Evolutionary conservation across 441 rosid genomes (phyloP), one percentile per base, ranked within the genome.

Genomic region (Syzygium malaccense): DNA sequence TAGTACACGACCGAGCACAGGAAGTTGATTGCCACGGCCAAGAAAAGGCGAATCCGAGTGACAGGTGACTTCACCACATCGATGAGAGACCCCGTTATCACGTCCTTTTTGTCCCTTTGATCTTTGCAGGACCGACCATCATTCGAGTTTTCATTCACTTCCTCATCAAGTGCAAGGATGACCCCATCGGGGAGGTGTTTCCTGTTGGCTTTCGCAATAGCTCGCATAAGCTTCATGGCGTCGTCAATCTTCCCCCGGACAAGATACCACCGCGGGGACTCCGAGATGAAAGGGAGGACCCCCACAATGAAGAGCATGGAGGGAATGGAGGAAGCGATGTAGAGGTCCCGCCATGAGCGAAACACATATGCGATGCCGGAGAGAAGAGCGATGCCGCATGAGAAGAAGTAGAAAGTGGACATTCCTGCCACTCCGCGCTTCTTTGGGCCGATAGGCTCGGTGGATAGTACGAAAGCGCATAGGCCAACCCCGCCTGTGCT

Each of bases 381-480:
- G 19, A 97, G 93, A n/a, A 95, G 2, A 2, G 95, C 98, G 4
- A 96, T 96, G 51, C 98, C 99, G 2, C 87, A 25, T 1, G 99
- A 96, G 95, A 97, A 96, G 91, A 97, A 97, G 92, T 96, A 97
- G 96, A 97, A 97, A 6, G 98, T 94, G 87, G 98, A 97, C 99
- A 96, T 96, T 89, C 99, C 99, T 8, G 97, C 98, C 4, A 68
- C 93, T 28, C 99, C 98, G 4, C 98, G 98, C 91, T 95, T 97
- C 10, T 94, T 89, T 1, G 99, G 98, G 51, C 99, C 99, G 0
- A 96, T 71, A 0, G 99, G 98, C 87, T 97, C 99, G 0, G 99
- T 97, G 89, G 99, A 93, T 9, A 97, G 94, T 53, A 97, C 99
- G 5, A 97, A 97, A 37, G 99, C 94, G 13, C 96, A 94, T 53